These are phyloP conservation scores for Chlamydomonas sp. DNA, from an alignment of 139 green algal genomes.

Conservation along the genomic window DNA sequence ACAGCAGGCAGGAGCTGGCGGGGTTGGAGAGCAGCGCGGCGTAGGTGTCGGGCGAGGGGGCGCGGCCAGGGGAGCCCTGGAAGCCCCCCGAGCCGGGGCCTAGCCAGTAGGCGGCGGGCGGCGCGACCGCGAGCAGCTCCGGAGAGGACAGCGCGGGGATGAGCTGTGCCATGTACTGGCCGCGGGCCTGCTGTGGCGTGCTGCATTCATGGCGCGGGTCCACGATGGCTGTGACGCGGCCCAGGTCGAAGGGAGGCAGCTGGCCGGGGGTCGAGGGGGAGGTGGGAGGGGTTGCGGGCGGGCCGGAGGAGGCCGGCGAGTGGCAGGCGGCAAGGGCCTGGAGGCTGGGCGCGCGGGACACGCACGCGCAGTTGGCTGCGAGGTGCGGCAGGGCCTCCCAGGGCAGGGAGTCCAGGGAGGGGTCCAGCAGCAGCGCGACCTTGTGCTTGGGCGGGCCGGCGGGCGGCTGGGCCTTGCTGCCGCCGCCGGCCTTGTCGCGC, in stretches of 20 bases:
- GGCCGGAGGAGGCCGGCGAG: neutral
- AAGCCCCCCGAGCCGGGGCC: neutral
- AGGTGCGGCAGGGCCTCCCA: constrained; percentile 52
- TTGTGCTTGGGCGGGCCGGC: constrained; percentile 25
- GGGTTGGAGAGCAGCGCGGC: neutral
- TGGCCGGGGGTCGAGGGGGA: neutral
- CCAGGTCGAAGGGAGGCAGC: constrained; percentile 42
- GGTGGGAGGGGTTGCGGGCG: neutral
- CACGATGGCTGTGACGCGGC: constrained; percentile 43
- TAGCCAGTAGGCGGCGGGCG: neutral
- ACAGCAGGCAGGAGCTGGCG: constrained; percentile 31
- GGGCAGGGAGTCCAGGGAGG: constrained; percentile 47
- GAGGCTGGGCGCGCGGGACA: constrained; percentile 48
- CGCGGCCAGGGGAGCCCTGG: neutral
- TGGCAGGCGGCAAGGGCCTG: constrained; percentile 2
- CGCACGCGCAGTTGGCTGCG: constrained; percentile 14
- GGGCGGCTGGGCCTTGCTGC: constrained; percentile 8
- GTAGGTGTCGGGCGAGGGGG: constrained; percentile 6
- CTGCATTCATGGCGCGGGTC: constrained; percentile 54
- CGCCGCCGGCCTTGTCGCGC: neutral
- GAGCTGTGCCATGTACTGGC: constrained; percentile 32
- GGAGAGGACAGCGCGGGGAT: constrained; percentile 10
- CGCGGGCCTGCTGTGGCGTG: constrained; percentile 11
- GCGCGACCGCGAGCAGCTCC: neutral
- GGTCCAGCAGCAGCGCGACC: constrained; percentile 60